Base-by-base conservation (phyloP, 768 basidiomycete species). In the Trametes cinnabarina region DNA sequence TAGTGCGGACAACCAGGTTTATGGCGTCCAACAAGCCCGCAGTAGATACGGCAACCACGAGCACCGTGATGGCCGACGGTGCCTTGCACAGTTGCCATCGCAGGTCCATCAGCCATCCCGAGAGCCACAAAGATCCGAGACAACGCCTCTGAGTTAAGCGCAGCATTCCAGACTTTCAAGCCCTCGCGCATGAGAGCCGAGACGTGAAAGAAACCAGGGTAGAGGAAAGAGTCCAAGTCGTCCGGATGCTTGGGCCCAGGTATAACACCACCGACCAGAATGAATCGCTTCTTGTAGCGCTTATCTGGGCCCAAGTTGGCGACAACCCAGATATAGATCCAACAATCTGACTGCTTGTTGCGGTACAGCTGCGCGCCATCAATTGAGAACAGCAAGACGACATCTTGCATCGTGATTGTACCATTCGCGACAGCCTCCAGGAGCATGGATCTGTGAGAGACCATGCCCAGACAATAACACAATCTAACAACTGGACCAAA, bases 41-140 rank as follows among this genome's bases (percentile, higher is more conserved):
- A 80, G 47, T 67, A 71, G 0, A 72, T 6, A 0, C 65, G 66
- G 54, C 80, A 83, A 0, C 73, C 74, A 2, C 0, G 64, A 63
- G 52, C 79, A 0, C 74, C 73, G 10, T 69, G 60, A 44, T 77
- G 74, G 0, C 75, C 71, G 12, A 75, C 69, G 30, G 69, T 60
- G 0, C 76, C 76, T 58, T 69, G 69, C 8, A 76, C 41, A 10
- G 59, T 51, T 0, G 58, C 23, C 55, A 64, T 59, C 3, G 61
- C 62, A 5, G 57, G 56, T 3, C 42, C 40, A 43, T 66, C 51
- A 5, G 63, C 56, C 25, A 40, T 10, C 5, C 19, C n/a, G 4
- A 19, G n/a, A n/a, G 41, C 41, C n/a, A 43, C 19, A 51, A 17
- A 58, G 55, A 28, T 23, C 25, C 11, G 22, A 8, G 23, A 46